Base-by-base conservation (phyloP, 140 eudicot species). In the Stevia rebaudiana region DNA sequence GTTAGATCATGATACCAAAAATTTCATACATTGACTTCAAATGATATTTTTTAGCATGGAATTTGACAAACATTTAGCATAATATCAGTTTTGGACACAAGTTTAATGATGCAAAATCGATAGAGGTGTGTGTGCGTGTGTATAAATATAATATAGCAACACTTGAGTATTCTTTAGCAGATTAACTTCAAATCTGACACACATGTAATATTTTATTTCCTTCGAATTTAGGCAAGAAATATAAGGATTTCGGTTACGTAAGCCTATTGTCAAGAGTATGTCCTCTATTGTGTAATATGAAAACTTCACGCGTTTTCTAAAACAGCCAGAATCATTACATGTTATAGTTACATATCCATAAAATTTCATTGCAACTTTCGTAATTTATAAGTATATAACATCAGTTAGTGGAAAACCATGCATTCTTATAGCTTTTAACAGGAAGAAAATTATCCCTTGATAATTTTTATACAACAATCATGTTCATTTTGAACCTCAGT, bases 401-500 rank as follows among this genome's bases (percentile, higher is more conserved):
- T 22, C 39, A 17, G 13, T 46, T 35, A 28, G n/a, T n/a, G n/a
- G 19, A 60, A 47, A 70, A 0, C 33, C 42, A 35, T 16, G 4
- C 40, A 60, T 17, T 59, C 42, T 24, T 49, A 18, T 59, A 49
- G 54, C 11, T 37, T 43, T 56, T 69, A 44, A 11, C 10, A 40
- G 47, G 23, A 55, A n/a, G n/a, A n/a, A n/a, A n/a, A n/a, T n/a
- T n/a, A n/a, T n/a, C n/a, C n/a, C n/a, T n/a, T n/a, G n/a, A n/a
- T n/a, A n/a, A n/a, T 39, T 25, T 61, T 12, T 25, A 62, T 50
- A 62, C 65, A 25, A 12, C 55, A 52, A 62, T 40, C 70, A 71
- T 71, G 77, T 61, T 63, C 71, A 51, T 51, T 42, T 25, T 41
- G 49, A 72, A 30, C 77, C 48, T 62, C 25, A 28, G 30, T 8